Evolutionary conservation across 164 flowering plant species (phyloP).

Genomic region (Akebia trifoliata): DNA sequence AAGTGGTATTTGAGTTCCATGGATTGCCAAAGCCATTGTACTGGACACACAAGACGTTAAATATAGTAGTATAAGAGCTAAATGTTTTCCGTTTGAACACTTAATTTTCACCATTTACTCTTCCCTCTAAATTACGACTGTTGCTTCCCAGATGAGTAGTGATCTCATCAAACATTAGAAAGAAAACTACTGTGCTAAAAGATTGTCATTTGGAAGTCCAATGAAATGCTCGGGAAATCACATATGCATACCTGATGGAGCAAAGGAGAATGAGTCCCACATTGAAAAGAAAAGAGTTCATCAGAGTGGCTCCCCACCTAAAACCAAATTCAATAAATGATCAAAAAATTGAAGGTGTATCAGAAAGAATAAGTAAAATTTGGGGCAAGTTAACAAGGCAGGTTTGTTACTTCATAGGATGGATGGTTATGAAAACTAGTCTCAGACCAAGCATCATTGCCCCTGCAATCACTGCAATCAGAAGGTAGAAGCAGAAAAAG

Average conservation of each 20-base stretch:
- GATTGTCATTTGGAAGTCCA: background rate
- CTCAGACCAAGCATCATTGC: conserved; percentile 95
- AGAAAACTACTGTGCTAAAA: background rate
- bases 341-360: conserved; percentile 4
- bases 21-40: background rate
- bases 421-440: conserved; percentile 93
- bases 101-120: background rate
- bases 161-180: background rate
- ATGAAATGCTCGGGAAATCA: background rate
- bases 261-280: conserved; percentile 94
- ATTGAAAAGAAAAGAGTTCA: conserved; percentile 95
- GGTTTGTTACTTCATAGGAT: conserved; percentile 89
- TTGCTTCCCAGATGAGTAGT: background rate
- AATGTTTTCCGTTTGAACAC: background rate
- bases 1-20: too few species aligned
- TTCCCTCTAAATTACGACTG: background rate
- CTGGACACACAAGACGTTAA: background rate
- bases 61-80: background rate
- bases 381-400: conserved; percentile 1
- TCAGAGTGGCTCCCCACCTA: conserved; percentile 99
- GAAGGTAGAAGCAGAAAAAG: conserved; percentile 96
- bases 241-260: conserved; percentile 75
- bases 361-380: conserved; percentile 5
- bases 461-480: conserved; percentile 93
- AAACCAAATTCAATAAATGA: conserved; percentile 12